These are phyloP conservation scores for Moniliophthora roreri DNA, from an alignment of 1,284 basidiomycete species.

Conservation along the genomic window DNA sequence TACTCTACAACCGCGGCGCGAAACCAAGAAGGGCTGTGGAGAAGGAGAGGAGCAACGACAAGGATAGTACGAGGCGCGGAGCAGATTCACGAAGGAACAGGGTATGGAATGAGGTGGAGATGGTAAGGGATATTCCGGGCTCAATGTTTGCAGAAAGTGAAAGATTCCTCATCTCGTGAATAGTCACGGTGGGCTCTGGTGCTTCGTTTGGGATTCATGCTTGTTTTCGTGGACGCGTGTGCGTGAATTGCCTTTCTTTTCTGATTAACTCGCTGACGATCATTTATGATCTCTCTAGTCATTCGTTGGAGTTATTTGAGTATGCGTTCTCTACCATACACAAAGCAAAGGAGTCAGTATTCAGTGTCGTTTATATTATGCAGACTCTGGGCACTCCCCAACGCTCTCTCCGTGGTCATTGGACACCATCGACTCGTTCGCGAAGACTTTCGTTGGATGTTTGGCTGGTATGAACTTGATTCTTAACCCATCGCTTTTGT, in stretches of 20 bases:
- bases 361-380: not conserved
- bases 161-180: not conserved
- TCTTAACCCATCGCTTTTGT: not conserved
- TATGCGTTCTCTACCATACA: conserved; percentile 31
- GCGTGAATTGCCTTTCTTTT: conserved; percentile 25
- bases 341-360: not conserved
- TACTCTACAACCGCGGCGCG: conserved; percentile 85
- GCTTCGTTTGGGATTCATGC: conserved; percentile 52
- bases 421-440: conserved; percentile 49
- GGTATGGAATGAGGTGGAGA: conserved; percentile 19
- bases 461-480: conserved; percentile 43
- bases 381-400: conserved; percentile 36
- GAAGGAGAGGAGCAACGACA: conserved; percentile 16
- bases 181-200: conserved; percentile 61
- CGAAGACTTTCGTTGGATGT: conserved; percentile 63
- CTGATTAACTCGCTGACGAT: conserved; percentile 4
- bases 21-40: conserved; percentile 48
- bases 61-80: conserved; percentile 3
- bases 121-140: conserved; percentile 8
- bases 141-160: not conserved
- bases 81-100: conserved; percentile 8
- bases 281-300: conserved; percentile 39
- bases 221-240: conserved; percentile 72
- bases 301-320: conserved; percentile 75
- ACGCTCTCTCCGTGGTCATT: conserved; percentile 44